Conservation (phyloP, 768 basidiomycete species). For the Thelephora aurantiotincta region DNA sequence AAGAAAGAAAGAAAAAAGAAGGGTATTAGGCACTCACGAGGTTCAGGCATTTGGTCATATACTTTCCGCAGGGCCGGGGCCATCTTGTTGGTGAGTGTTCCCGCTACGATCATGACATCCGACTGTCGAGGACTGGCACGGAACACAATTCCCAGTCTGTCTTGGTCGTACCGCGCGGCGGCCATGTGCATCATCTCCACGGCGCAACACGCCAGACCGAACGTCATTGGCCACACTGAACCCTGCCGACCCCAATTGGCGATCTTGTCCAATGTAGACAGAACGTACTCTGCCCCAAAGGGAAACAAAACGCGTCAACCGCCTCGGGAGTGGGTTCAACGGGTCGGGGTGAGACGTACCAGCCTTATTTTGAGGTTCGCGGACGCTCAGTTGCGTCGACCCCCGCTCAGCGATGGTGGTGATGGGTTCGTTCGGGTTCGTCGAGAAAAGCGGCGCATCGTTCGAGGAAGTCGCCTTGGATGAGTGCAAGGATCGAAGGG, state of each 20-base stretch:
- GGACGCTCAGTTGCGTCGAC: slow-evolving; percentile 75
- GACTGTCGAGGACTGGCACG: slow-evolving; percentile 97
- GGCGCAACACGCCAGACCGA: slow-evolving; percentile 94
- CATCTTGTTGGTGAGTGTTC: slow-evolving; percentile 99
- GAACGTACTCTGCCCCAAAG: slow-evolving; percentile 66
- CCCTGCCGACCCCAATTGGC: slow-evolving; percentile 96
- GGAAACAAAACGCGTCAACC: background rate
- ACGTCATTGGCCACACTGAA: slow-evolving; percentile 99
- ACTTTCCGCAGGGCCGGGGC: slow-evolving; percentile 94
- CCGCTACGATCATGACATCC: slow-evolving; percentile 98
- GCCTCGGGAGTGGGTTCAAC: background rate
- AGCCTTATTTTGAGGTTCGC: slow-evolving; percentile 81
- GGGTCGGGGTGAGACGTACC: slow-evolving; percentile 30
- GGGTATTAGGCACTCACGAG: slow-evolving; percentile 36
- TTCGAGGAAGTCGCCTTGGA: slow-evolving; percentile 28
- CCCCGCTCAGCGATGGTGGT: slow-evolving; percentile 63
- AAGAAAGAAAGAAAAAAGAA: too few relatives aligned
- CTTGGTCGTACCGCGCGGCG: slow-evolving; percentile 96
- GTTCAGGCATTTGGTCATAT: slow-evolving; percentile 98
- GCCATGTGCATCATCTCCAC: slow-evolving; percentile 99
- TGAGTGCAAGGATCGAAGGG: slow-evolving; percentile 41
- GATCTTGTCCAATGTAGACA: slow-evolving; percentile 92
- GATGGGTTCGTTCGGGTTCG: slow-evolving; percentile 36
- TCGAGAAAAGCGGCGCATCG: slow-evolving; percentile 28
- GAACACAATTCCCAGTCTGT: slow-evolving; percentile 93